Evolutionary conservation across 73 alveolate genomes (phyloP).

Genomic region (Tetrahymena malaccensis): DNA sequence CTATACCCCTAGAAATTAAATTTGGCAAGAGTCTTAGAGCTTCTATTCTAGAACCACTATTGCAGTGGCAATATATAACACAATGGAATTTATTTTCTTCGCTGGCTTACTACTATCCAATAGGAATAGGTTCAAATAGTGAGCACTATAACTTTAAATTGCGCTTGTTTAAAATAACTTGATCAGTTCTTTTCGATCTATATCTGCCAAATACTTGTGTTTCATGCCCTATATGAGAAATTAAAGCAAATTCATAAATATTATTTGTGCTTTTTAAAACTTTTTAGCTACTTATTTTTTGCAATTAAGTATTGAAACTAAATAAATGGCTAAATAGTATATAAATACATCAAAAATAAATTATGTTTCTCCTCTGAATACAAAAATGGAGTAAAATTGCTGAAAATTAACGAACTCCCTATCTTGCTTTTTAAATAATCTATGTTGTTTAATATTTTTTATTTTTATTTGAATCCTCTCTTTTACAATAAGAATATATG

Average conservation of each 20-base stretch:
- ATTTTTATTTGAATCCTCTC: neutral
- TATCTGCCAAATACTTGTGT: neutral
- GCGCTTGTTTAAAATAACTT: neutral
- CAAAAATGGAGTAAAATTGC: neutral
- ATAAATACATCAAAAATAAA: too few species aligned
- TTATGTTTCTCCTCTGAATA: neutral
- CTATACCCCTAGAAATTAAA: slow-evolving; percentile 52
- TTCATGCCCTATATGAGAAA: neutral
- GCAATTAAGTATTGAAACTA: neutral
- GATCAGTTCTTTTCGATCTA: neutral
- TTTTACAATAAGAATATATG: neutral
- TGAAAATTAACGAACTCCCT: too few species aligned
- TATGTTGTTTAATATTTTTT: too few species aligned
- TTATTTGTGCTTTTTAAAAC: too few species aligned
- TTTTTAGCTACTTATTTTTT: neutral
- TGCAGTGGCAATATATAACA: slow-evolving; percentile 80
- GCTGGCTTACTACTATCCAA: neutral
- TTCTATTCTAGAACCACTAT: slow-evolving; percentile 74
- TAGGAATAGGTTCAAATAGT: neutral
- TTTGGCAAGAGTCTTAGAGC: slow-evolving; percentile 51
- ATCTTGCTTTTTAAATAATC: too few species aligned
- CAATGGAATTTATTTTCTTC: slow-evolving; percentile 63
- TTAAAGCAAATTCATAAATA: neutral
- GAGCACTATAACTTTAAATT: neutral
- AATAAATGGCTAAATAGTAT: neutral